Conservation (phyloP, 192 early-diverging fungal genomes). For the Backusella macrospora region DNA sequence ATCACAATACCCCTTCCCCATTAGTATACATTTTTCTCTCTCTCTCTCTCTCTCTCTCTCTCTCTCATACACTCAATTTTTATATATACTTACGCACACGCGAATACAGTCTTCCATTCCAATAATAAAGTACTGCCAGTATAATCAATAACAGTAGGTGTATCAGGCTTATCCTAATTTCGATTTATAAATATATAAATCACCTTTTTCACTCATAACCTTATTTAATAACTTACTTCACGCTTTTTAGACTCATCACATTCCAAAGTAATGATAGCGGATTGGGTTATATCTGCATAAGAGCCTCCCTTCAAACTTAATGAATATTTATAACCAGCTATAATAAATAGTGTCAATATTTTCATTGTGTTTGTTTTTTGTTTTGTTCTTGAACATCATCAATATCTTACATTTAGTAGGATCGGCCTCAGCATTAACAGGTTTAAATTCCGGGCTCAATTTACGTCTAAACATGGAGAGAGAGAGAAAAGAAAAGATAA, state of each 20-base stretch:
- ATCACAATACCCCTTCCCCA: too few relatives aligned
- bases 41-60: not conserved
- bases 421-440: constrained; percentile 21
- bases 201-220: not conserved
- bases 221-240: constrained; percentile 17
- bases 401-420: constrained; percentile 35
- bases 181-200: not conserved
- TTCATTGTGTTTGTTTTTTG: not conserved
- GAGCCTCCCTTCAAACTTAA: constrained; percentile 32
- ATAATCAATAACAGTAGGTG: constrained; percentile 17
- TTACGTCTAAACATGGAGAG: not conserved
- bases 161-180: constrained; percentile 12
- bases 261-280: constrained; percentile 36
- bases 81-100: constrained; percentile 24
- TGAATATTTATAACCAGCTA: constrained; percentile 33
- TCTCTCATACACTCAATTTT: not conserved
- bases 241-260: constrained; percentile 33
- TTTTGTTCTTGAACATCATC: too few relatives aligned
- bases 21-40: not conserved
- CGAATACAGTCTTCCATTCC: constrained; percentile 29
- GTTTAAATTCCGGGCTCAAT: constrained; percentile 13
- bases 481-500: too few relatives aligned
- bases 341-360: not conserved
- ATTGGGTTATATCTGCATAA: constrained; percentile 23
- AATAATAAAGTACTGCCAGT: constrained; percentile 15